Evolutionary conservation across 148 eudicot species (phyloP).

Genomic region (Linanthus parryae): DNA sequence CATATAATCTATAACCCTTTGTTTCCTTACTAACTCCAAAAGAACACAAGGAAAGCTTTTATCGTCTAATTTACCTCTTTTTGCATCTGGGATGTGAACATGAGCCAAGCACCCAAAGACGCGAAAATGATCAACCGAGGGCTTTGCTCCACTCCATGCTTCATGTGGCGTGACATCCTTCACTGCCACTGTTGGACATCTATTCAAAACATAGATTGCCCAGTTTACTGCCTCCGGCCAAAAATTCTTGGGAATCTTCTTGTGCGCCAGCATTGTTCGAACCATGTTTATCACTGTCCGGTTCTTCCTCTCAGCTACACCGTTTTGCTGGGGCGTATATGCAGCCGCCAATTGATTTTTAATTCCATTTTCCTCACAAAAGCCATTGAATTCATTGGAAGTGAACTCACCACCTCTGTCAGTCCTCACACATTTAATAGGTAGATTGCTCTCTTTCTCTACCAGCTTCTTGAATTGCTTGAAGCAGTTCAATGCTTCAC

Average conservation of each 20-base stretch:
- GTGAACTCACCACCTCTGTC: constrained; percentile 7
- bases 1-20: not conserved
- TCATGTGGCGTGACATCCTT: not conserved
- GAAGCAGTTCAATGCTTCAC: not conserved
- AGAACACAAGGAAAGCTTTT: not conserved
- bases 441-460: not conserved
- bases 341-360: not conserved
- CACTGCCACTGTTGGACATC: not conserved
- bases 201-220: not conserved
- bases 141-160: not conserved
- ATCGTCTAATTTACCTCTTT: not conserved
- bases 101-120: not conserved
- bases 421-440: not conserved
- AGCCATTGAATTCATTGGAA: constrained; percentile 4
- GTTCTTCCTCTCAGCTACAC: not conserved
- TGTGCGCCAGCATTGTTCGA: not conserved
- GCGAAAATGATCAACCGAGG: not conserved
- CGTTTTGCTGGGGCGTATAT: not conserved
- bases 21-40: not conserved
- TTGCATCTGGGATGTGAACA: not conserved
- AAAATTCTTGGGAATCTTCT: not conserved
- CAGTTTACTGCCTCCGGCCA: not conserved
- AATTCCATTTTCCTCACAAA: not conserved
- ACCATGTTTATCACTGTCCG: not conserved
- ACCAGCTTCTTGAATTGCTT: not conserved